Percentiles rank a stretch among this genome's conserved stretches.
phyloP scores from a whole-genome alignment of 1,284 basidiomycete species.

The Cutaneotrichosporon arboriforme region DNA sequence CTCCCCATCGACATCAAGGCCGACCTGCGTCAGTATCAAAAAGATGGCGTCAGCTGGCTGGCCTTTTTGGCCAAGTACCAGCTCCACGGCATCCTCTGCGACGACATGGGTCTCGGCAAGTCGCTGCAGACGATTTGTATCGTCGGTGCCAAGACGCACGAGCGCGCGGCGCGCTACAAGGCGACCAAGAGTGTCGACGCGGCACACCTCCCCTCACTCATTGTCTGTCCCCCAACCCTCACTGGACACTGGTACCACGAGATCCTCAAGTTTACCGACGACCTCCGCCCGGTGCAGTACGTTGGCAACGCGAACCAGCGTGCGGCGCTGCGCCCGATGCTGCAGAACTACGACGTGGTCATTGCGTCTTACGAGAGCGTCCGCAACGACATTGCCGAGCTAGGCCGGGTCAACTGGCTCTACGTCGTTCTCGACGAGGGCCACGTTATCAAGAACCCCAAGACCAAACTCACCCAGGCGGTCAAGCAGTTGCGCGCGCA shows the following conservation, averaged over 20 bases:
- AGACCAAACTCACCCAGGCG: constrained; percentile 94
- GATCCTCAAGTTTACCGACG: constrained; percentile 81
- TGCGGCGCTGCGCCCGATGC: constrained; percentile 60
- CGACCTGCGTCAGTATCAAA: constrained; percentile 93
- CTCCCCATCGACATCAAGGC: constrained; percentile 88
- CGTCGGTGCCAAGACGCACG: constrained; percentile 86
- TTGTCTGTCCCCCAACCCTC: constrained; percentile 94
- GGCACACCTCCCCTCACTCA: constrained; percentile 85
- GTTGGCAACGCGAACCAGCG: constrained; percentile 85
- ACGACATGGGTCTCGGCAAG: constrained; percentile 99
- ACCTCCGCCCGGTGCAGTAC: constrained; percentile 76
- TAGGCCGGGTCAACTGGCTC: constrained; percentile 76
- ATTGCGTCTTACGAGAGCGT: constrained; percentile 98
- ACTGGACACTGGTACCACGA: constrained; percentile 99
- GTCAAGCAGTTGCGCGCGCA: constrained; percentile 87
- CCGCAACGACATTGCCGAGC: constrained; percentile 80
- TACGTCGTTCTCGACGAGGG: constrained; percentile 99
- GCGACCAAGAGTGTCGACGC: constrained; percentile 68
- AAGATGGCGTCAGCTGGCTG: constrained; percentile 98
- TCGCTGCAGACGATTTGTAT: constrained; percentile 98
- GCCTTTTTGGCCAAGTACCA: constrained; percentile 96
- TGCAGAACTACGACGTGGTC: constrained; percentile 74
- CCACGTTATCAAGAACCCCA: constrained; percentile 97
- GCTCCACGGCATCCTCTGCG: constrained; percentile 94
- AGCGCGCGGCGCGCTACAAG: constrained; percentile 67